A percentile compares a stretch with the other conserved stretches of the same genome.
Conservation (phyloP, 169 alveolate species). For the Perkinsus chesapeaki region DNA sequence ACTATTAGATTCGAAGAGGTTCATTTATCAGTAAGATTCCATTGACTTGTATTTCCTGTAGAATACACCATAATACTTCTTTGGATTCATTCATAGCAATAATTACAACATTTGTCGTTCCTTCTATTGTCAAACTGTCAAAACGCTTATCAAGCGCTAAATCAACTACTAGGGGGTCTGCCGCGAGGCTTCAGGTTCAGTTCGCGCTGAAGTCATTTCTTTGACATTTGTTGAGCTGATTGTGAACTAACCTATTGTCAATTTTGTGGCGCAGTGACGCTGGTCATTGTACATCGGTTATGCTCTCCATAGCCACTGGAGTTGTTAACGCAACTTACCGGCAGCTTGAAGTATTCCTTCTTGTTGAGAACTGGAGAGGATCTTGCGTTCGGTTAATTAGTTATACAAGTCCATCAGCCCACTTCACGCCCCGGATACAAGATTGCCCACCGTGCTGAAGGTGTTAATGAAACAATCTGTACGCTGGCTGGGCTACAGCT, state of each 20-base stretch:
- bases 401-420: no score
- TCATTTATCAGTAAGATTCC: neutral
- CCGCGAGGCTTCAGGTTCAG: neutral
- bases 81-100: neutral
- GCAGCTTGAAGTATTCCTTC: neutral
- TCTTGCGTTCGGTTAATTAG: no score
- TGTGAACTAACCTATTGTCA: neutral
- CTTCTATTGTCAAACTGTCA: neutral
- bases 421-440: no score
- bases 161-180: neutral
- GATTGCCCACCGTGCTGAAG: no score
- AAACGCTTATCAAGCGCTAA: neutral
- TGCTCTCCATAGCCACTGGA: neutral
- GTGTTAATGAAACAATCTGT: no score
- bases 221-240: neutral
- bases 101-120: neutral
- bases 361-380: neutral
- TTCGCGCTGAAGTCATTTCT: neutral
- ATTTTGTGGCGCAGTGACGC: constrained; percentile 3
- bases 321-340: neutral
- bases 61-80: neutral
- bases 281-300: neutral
- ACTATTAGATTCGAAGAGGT: neutral
- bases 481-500: no score
- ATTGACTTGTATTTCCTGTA: neutral